These are phyloP conservation scores for Ophiosphaerella herpotricha DNA, from an alignment of 2,329 filamentous ascomycete species.

Conservation along the genomic window DNA sequence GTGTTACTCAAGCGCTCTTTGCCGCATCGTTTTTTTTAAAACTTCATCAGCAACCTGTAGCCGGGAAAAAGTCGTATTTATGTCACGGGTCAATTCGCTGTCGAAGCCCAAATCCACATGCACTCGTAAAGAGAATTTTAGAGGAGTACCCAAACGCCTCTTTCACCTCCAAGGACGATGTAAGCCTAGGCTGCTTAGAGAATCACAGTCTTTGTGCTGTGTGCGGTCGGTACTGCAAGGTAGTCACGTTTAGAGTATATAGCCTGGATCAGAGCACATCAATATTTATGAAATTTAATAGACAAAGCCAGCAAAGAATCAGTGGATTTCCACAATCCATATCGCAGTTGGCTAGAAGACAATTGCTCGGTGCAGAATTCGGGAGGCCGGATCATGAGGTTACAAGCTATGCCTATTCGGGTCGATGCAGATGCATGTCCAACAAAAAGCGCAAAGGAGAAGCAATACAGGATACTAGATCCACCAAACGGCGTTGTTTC, in stretches of 20 bases:
- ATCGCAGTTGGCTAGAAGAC: slow-evolving; percentile 4
- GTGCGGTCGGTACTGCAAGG: slow-evolving; percentile 10
- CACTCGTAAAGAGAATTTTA: slow-evolving; percentile 12
- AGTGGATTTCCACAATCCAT: slow-evolving; percentile 17
- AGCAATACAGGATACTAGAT: neutral
- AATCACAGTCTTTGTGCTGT: slow-evolving; percentile 4
- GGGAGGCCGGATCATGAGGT: slow-evolving; percentile 11
- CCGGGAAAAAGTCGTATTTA: neutral
- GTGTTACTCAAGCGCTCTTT: slow-evolving; percentile 8
- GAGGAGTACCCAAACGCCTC: slow-evolving; percentile 11
- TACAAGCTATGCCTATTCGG: neutral
- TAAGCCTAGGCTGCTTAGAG: slow-evolving; percentile 3
- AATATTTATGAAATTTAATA: slow-evolving; percentile 12
- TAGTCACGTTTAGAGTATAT: slow-evolving; percentile 6
- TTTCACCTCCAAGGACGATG: slow-evolving; percentile 10
- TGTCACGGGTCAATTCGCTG: slow-evolving; percentile 12
- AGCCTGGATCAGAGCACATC: slow-evolving; percentile 7
- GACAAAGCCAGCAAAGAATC: slow-evolving; percentile 7
- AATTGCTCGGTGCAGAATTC: slow-evolving; percentile 16
- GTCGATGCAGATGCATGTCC: slow-evolving; percentile 3
- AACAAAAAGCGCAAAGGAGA: slow-evolving; percentile 15
- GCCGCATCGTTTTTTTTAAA: slow-evolving; percentile 17
- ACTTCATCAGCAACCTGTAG: slow-evolving; percentile 4
- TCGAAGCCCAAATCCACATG: slow-evolving; percentile 7
- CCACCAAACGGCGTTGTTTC: too few species aligned